Base-by-base conservation (phyloP, 176 grass and related monocot genomes). In the Zoysia japonica region DNA sequence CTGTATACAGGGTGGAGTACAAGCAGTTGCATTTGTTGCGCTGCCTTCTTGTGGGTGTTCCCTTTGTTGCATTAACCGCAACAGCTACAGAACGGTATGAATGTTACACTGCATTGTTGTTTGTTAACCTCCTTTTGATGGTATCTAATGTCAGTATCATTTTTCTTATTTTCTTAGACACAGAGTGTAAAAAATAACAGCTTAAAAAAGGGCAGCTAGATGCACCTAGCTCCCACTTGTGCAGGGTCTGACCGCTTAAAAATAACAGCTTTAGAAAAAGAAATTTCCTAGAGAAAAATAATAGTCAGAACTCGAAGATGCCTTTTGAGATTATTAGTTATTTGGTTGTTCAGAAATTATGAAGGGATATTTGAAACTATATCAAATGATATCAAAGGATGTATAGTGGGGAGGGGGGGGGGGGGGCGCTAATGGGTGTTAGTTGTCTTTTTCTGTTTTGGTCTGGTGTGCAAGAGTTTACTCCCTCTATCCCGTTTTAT, bases 21-120 rank as follows among this genome's bases (percentile, higher is more conserved):
- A 98, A 98, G 75, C 74, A 92, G 65, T 83, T 94, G 80, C 86
- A 98, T 90, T 60, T 9, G 60, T 87, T 98, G 68, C 91, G 90
- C 14, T 83, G 82, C 39, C 19, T 81, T 85, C 92, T 97, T 84
- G 56, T 72, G 49, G 80, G 80, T 88, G 89, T 94, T 66, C 95
- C 95, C 81, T 97, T 97, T 72, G 77, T 94, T 82, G 95, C 95
- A 51, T 88, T 97, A 83, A 97, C 95, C 73, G 95, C 95, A 44
- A 97, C 95, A 39, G 92, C 95, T 70, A 94, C 95, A 52, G 81
- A 85, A 74, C 92, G 91, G 95, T 94, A 94, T 69, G 45, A 7
- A 74, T 87, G 47, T 69, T 71, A 37, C 65, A 48, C 68, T 77
- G 61, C 67, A 10, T 11, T n/a, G 40, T 76, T 70, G 10, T 43